Evolutionary conservation across 129 eudicot genomes (phyloP).

Genomic region (Apium graveolens): DNA sequence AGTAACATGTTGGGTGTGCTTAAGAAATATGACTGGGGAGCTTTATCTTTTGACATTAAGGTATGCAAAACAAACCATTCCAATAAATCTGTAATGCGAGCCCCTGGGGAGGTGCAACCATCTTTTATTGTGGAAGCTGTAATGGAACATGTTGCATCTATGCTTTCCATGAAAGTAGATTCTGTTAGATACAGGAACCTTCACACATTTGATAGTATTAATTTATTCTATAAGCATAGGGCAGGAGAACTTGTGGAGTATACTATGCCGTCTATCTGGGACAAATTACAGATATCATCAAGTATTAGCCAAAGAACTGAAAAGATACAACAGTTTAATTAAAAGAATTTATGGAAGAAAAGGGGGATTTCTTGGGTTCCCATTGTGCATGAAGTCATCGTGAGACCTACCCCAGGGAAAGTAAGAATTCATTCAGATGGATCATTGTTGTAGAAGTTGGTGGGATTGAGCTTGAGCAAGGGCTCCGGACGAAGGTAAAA

Average conservation of each 20-base stretch:
- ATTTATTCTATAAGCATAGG: conserved; percentile 30
- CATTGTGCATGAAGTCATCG: conserved; percentile 42
- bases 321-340: conserved; percentile 40
- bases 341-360: conserved; percentile 49
- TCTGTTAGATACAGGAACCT: conserved; percentile 50
- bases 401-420: conserved; percentile 70
- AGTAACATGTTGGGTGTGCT: conserved; percentile 38
- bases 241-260: conserved; percentile 63
- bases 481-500: conserved; percentile 90
- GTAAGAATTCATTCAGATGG: conserved; percentile 78
- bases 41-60: conserved; percentile 67
- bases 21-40: conserved; percentile 86
- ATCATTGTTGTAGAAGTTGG: conserved; percentile 78
- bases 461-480: conserved; percentile 92
- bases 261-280: conserved; percentile 73
- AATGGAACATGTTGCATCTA: conserved; percentile 64
- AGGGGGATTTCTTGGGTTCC: conserved; percentile 83
- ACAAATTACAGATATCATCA: conserved; percentile 46
- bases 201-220: conserved; percentile 64
- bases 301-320: conserved; percentile 37
- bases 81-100: conserved; percentile 86
- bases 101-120: conserved; percentile 86
- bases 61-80: conserved; percentile 80
- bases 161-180: conserved; percentile 61
- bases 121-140: conserved; percentile 83